Percentiles rank a stretch among this genome's conserved stretches.
phyloP scores from a whole-genome alignment of 257 asterid species.

The Jaltomata sinuosa region DNA sequence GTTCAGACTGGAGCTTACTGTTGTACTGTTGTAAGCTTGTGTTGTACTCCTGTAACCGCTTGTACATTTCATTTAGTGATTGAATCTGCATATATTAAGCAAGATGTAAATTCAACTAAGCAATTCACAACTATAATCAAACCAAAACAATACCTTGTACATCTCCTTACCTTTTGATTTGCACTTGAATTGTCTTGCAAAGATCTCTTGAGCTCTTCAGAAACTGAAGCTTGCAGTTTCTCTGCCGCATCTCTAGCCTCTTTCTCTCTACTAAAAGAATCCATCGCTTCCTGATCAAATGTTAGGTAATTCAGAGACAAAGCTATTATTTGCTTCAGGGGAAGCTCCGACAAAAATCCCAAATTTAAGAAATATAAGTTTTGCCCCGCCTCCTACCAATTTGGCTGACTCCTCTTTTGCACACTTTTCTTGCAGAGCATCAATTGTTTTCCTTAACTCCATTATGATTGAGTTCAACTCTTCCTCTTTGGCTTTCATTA shows the following conservation, averaged over 20 bases:
- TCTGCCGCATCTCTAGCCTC: constrained; percentile 64
- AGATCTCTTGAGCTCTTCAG: constrained; percentile 71
- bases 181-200: constrained; percentile 48
- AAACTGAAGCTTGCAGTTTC: constrained; percentile 52
- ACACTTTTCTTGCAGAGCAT: constrained; percentile 56
- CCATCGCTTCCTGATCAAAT: constrained; percentile 60
- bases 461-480: constrained; percentile 63
- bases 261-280: constrained; percentile 55
- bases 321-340: background rate
- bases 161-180: constrained; percentile 49
- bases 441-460: constrained; percentile 64
- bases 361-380: background rate
- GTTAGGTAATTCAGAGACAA: background rate
- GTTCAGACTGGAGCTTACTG: constrained; percentile 77
- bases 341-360: background rate
- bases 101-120: background rate
- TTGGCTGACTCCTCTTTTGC: constrained; percentile 64
- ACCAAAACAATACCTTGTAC: background rate
- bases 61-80: constrained; percentile 62
- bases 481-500: constrained; percentile 74
- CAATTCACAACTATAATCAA: background rate
- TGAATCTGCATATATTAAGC: constrained; percentile 50
- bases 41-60: constrained; percentile 75
- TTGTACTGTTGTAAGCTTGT: constrained; percentile 86
- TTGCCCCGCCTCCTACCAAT: constrained; percentile 35